Conservation (phyloP, 805 yeast species). For the Myxozyma udenii region DNA sequence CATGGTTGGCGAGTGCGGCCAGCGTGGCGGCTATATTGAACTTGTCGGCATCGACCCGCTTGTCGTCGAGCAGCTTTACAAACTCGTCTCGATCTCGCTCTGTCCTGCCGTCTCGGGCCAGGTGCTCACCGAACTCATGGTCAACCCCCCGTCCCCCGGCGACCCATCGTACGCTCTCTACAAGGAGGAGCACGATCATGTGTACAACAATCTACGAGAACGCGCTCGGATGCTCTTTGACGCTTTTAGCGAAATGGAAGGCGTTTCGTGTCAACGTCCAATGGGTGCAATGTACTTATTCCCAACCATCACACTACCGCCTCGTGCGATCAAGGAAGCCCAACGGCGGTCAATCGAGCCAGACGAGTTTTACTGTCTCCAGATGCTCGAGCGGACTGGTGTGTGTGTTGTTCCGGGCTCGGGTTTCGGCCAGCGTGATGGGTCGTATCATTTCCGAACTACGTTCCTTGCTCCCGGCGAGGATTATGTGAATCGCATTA, state of each 20-base stretch:
- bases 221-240: slow-evolving; percentile 65
- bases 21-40: slow-evolving; percentile 99
- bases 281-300: slow-evolving; percentile 94
- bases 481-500: slow-evolving; percentile 81
- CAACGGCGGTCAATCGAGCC: slow-evolving; percentile 54
- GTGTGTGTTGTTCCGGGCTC: slow-evolving; percentile 97
- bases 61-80: slow-evolving; percentile 67
- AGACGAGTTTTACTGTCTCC: slow-evolving; percentile 86
- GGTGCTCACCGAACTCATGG: slow-evolving; percentile 88
- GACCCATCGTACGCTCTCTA: slow-evolving; percentile 71
- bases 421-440: slow-evolving; percentile 91
- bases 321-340: slow-evolving; percentile 62
- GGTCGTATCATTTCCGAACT: slow-evolving; percentile 90
- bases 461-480: slow-evolving; percentile 95
- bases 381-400: slow-evolving; percentile 81
- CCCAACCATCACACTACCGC: slow-evolving; percentile 70
- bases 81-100: slow-evolving; percentile 83
- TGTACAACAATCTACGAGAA: slow-evolving; percentile 57
- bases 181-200: slow-evolving; percentile 56
- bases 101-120: slow-evolving; percentile 97
- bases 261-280: slow-evolving; percentile 82
- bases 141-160: slow-evolving; percentile 80
- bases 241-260: slow-evolving; percentile 75
- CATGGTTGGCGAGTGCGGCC: slow-evolving; percentile 98
- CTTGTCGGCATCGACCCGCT: slow-evolving; percentile 73